Percentiles rank a stretch among this genome's conserved stretches.
These are phyloP conservation scores for Trichoderma harzianum DNA, from an alignment of 2,329 filamentous ascomycete genomes.

Conservation along the genomic window DNA sequence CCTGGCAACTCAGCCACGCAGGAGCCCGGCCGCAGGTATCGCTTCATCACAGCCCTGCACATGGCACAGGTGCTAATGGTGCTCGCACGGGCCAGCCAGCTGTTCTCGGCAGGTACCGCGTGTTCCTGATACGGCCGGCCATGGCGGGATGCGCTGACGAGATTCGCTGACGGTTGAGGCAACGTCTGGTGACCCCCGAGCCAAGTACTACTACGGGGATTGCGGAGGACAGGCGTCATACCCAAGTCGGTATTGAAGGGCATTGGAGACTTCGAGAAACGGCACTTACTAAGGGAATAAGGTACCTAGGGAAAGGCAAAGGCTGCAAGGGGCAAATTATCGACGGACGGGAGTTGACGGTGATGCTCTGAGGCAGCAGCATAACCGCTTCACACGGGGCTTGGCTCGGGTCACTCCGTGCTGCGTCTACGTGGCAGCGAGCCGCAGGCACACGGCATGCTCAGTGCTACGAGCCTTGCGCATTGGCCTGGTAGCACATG, in stretches of 20 bases:
- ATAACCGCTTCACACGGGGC: not conserved
- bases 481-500: not conserved
- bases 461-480: not conserved
- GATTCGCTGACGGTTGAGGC: constrained; percentile 13
- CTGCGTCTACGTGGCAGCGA: constrained; percentile 9
- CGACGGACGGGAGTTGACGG: not conserved
- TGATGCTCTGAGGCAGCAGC: not conserved
- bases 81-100: constrained; percentile 11
- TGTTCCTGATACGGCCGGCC: constrained; percentile 14
- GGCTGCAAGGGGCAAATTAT: not conserved
- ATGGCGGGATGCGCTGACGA: constrained; percentile 16
- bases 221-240: not conserved
- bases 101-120: constrained; percentile 14
- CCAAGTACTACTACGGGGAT: not conserved
- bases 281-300: not conserved
- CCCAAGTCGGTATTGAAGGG: not conserved
- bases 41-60: constrained; percentile 9
- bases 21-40: not conserved
- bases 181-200: constrained; percentile 5
- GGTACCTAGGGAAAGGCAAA: not conserved
- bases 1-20: not conserved
- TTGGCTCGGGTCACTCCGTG: not conserved
- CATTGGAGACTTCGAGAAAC: not conserved
- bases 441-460: constrained; percentile 6
- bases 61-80: not conserved